Base-by-base conservation (phyloP, 169 alveolate species). In the Prorocentrum cordatum region DNA sequence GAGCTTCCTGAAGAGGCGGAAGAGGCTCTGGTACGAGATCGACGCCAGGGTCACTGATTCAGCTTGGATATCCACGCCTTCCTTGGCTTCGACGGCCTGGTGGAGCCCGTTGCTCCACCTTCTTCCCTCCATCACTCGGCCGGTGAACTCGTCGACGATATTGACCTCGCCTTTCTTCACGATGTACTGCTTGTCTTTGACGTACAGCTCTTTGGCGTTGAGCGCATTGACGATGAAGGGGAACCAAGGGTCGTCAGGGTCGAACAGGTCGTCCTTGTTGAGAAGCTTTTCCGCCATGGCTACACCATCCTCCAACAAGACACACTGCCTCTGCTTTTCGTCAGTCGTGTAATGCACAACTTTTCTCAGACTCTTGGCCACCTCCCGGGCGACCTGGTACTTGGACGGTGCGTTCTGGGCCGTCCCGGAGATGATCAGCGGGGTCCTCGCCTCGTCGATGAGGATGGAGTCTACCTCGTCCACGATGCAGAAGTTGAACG, bases 381-480 rank as follows among this genome's bases (percentile, higher is more conserved):
- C n/a, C n/a, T n/a, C n/a, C n/a, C n/a, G n/a, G n/a, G n/a, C n/a
- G n/a, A n/a, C n/a, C n/a, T n/a, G n/a, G 68, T 82, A 82, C 80
- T 82, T 82, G 70, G 77, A 42, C 14, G 91, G 80, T 9, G 91
- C 29, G 70, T 82, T 61, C 39, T 82, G 68, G n/a, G 91, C 91
- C 16, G 42, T 80, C 2, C 91, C 91, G 35, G 91, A 82, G 66
- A 82, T 82, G 80, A 82, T 82, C 67, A 82, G 71, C 18, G 91
- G 91, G 4, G 91, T 82, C n/a, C 91, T 33, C 14, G 91, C 77
- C 80, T 82, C 91, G 42, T 82, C 91, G 42, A 82, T 54, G 58
- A 82, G 91, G 59, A 82, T 82, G 39, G 91, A 82, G 32, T 82
- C 91, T 39, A 82, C 91, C 91, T 82, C 91, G 39, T 82, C 91